Conservation (phyloP, 768 basidiomycete genomes). For the Agaricus subrufescens region DNA sequence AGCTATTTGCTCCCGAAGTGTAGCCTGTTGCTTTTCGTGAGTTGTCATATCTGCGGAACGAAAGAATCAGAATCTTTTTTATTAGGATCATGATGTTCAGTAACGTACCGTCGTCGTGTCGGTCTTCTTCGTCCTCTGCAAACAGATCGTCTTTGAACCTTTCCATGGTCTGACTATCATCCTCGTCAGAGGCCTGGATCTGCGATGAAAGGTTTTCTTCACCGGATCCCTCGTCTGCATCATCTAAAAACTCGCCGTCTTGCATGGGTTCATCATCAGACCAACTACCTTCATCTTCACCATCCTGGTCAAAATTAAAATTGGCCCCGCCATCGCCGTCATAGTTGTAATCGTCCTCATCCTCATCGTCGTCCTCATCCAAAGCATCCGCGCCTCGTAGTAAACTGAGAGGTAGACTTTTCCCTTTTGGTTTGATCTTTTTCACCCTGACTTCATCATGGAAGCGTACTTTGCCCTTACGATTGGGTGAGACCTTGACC, state of each 20-base stretch:
- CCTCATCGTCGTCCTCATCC: slow-evolving; percentile 30
- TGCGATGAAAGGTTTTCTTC: slow-evolving; percentile 19
- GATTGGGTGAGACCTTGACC: slow-evolving; percentile 14
- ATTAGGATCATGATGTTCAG: slow-evolving; percentile 8
- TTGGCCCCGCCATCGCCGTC: slow-evolving; percentile 26
- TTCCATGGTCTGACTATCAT: slow-evolving; percentile 45
- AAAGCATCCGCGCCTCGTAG: slow-evolving; percentile 30
- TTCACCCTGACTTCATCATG: slow-evolving; percentile 78
- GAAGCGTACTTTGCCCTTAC: slow-evolving; percentile 62
- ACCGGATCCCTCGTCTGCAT: slow-evolving; percentile 26
- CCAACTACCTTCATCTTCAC: slow-evolving; percentile 16
- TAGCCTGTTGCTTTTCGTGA: slow-evolving; percentile 74
- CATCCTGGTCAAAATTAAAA: slow-evolving; percentile 22
- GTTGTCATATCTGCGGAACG: slow-evolving; percentile 55
- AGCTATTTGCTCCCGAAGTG: slow-evolving; percentile 73
- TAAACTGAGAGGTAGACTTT: slow-evolving; percentile 48
- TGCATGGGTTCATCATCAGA: slow-evolving; percentile 22
- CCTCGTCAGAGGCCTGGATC: slow-evolving; percentile 21
- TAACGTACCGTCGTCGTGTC: slow-evolving; percentile 26
- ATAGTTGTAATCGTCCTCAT: slow-evolving; percentile 29
- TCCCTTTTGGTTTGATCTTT: slow-evolving; percentile 72
- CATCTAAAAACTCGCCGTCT: slow-evolving; percentile 15
- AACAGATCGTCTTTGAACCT: slow-evolving; percentile 77
- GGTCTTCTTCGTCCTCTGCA: slow-evolving; percentile 56
- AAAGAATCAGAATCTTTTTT: slow-evolving; percentile 6